phyloP scores from a whole-genome alignment of 1,284 basidiomycete species.

The Austroboletus olivaceoglutinosus region DNA sequence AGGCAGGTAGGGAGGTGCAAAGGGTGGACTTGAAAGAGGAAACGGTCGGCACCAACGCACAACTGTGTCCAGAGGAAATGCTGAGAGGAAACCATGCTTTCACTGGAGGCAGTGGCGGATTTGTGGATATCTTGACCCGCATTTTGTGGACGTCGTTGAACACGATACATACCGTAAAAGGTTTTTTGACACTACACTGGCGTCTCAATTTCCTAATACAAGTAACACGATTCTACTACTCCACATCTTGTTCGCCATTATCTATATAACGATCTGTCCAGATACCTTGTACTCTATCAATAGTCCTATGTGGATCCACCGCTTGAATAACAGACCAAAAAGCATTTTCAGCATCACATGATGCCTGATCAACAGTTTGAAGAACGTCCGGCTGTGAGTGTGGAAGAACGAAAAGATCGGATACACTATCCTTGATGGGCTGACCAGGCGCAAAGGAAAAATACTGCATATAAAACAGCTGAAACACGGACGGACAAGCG shows the following conservation, averaged over 20 bases:
- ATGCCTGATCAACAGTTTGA: slow-evolving; percentile 58
- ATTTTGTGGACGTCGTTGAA: slow-evolving; percentile 27
- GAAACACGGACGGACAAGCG: slow-evolving; percentile 44
- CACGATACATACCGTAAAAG: too few species aligned
- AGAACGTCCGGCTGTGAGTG: slow-evolving; percentile 44
- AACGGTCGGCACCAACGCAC: slow-evolving; percentile 5
- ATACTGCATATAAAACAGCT: slow-evolving; percentile 54
- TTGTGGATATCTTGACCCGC: slow-evolving; percentile 42
- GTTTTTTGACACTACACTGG: too few species aligned
- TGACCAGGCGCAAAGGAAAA: slow-evolving; percentile 7
- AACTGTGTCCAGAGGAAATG: neutral
- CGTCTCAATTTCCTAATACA: too few species aligned
- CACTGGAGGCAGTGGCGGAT: slow-evolving; percentile 38
- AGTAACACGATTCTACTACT: neutral
- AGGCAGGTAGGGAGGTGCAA: slow-evolving; percentile 13
- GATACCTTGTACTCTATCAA: slow-evolving; percentile 1
- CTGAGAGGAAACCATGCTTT: slow-evolving; percentile 43
- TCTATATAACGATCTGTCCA: slow-evolving; percentile 9
- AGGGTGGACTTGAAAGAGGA: slow-evolving; percentile 19
- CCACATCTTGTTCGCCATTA: neutral
- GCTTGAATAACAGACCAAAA: slow-evolving; percentile 49
- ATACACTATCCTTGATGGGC: slow-evolving; percentile 2
- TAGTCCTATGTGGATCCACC: neutral
- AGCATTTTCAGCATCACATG: slow-evolving; percentile 54
- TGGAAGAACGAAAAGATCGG: slow-evolving; percentile 39